Evolutionary conservation across 2,329 filamentous ascomycete genomes (phyloP).

Genomic region (Aspergillus fumigatus): DNA sequence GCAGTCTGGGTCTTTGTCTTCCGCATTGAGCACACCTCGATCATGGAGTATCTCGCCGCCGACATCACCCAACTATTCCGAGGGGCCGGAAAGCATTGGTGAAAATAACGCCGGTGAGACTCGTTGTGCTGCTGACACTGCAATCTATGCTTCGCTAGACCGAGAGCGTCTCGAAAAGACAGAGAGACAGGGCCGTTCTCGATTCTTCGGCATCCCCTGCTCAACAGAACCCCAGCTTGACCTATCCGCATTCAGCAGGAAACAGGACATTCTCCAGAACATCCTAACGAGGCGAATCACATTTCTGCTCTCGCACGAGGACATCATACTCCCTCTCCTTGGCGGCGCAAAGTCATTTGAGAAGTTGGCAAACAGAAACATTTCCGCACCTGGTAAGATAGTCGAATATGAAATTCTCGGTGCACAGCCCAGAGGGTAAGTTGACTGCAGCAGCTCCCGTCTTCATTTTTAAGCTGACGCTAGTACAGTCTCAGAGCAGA

Average conservation of each 20-base stretch:
- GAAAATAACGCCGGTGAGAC: not conserved
- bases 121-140: not conserved
- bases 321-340: conserved; percentile 1
- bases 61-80: not conserved
- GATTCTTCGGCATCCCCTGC: not conserved
- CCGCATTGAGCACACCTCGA: not conserved
- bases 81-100: not conserved
- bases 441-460: not conserved
- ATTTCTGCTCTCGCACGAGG: conserved; percentile 2
- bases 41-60: not conserved
- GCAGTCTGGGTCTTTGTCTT: not conserved
- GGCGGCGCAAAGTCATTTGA: not conserved
- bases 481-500: conserved; percentile 43
- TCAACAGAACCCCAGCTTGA: not conserved
- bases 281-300: not conserved
- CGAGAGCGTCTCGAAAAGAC: not conserved
- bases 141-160: not conserved
- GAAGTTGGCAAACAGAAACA: not conserved
- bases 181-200: not conserved
- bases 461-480: not conserved
- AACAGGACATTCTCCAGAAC: not conserved
- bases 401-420: not conserved
- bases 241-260: not conserved
- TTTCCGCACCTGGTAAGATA: not conserved
- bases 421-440: conserved; percentile 1